phyloP scores from a whole-genome alignment of 2,329 filamentous ascomycete species.

The Aphanocladium album region DNA sequence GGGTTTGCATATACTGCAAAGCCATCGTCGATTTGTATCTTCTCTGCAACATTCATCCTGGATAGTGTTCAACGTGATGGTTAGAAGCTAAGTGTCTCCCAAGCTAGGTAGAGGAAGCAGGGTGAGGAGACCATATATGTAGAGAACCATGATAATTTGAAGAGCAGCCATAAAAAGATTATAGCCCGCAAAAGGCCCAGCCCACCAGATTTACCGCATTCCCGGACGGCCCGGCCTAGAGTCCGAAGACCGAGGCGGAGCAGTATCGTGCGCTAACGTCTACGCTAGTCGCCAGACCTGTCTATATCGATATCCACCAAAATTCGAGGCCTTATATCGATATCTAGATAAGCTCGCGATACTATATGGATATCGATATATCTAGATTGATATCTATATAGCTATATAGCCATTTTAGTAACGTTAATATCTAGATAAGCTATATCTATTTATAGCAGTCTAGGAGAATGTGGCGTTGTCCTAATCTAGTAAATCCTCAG shows the following conservation, averaged over 20 bases:
- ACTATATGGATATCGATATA: neutral
- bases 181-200: too few species aligned
- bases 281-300: neutral
- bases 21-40: neutral
- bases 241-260: constrained; percentile 5
- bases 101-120: neutral
- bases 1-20: constrained; percentile 2
- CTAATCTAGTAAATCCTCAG: neutral
- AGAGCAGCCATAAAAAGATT: too few species aligned
- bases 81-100: too few species aligned
- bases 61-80: too few species aligned
- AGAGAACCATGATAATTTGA: too few species aligned
- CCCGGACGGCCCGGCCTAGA: neutral
- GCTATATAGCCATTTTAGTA: neutral
- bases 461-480: neutral
- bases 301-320: neutral
- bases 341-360: neutral
- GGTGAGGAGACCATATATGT: neutral
- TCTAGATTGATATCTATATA: neutral
- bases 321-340: neutral
- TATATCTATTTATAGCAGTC: neutral
- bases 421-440: neutral
- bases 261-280: neutral
- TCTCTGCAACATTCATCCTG: neutral
- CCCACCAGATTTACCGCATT: too few species aligned